phyloP scores from a whole-genome alignment of 2,329 filamentous ascomycete species.

The Aspergillus vadensis region DNA sequence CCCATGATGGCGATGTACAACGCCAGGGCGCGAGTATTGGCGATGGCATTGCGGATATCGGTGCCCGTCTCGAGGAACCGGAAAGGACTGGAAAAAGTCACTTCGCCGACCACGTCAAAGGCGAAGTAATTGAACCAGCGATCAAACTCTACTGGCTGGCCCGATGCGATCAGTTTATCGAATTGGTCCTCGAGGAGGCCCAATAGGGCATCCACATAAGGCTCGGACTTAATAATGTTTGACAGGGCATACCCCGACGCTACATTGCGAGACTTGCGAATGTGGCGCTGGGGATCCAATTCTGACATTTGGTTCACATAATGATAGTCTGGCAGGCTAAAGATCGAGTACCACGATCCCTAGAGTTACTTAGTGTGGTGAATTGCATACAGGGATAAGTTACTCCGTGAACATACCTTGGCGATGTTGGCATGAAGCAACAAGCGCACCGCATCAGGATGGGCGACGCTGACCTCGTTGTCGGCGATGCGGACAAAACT shows the following conservation, averaged over 20 bases:
- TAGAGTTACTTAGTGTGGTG: constrained; percentile 24
- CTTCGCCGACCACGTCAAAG: constrained; percentile 41
- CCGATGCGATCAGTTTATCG: constrained; percentile 25
- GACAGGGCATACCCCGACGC: constrained; percentile 32
- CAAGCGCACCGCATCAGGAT: constrained; percentile 44
- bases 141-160: constrained; percentile 39
- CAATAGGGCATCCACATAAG: constrained; percentile 34
- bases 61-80: constrained; percentile 36
- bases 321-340: constrained; percentile 44
- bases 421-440: constrained; percentile 35
- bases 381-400: constrained; percentile 7
- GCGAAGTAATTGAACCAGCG: constrained; percentile 45
- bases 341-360: constrained; percentile 40
- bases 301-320: constrained; percentile 46
- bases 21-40: constrained; percentile 33
- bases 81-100: constrained; percentile 40
- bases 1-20: constrained; percentile 38
- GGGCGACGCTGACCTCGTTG: constrained; percentile 49
- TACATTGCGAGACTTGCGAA: constrained; percentile 36
- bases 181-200: constrained; percentile 30
- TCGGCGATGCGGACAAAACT: constrained; percentile 48
- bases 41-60: constrained; percentile 41
- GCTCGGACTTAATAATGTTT: constrained; percentile 34
- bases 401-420: constrained; percentile 16
- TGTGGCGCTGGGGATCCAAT: constrained; percentile 39